Percentiles rank a stretch among this genome's conserved stretches.
phyloP scores from a whole-genome alignment of 495 filamentous ascomycete species.

The Aspergillus leporis region DNA sequence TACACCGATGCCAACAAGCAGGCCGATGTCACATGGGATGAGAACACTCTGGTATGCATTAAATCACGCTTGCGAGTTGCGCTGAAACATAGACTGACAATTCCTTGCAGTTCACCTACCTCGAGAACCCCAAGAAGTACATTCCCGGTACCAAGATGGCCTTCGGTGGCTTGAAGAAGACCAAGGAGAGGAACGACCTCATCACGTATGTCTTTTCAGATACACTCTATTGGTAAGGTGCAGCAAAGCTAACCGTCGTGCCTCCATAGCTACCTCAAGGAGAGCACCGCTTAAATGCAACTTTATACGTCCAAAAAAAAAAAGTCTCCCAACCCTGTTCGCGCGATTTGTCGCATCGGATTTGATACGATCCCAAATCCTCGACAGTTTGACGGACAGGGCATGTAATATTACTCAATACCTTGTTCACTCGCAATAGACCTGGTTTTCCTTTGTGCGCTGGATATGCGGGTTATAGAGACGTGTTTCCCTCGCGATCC shows the following conservation, averaged over 20 bases:
- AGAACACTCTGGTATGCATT: constrained; percentile 76
- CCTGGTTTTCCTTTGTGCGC: constrained; percentile 23
- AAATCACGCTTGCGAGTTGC: neutral
- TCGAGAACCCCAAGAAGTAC: constrained; percentile 94
- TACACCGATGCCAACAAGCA: constrained; percentile 99
- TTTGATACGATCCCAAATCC: constrained; percentile 3
- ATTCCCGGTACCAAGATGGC: constrained; percentile 99
- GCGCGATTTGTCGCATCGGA: constrained; percentile 15
- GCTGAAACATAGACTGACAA: constrained; percentile 5
- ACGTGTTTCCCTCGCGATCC: constrained; percentile 23
- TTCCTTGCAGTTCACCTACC: constrained; percentile 69
- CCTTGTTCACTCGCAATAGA: constrained; percentile 26
- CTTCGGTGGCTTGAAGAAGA: constrained; percentile 99
- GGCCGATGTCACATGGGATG: constrained; percentile 86
- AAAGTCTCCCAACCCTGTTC: constrained; percentile 25
- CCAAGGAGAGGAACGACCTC: constrained; percentile 98
- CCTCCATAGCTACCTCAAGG: constrained; percentile 62
- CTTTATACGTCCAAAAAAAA: constrained; percentile 6
- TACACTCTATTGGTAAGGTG: neutral
- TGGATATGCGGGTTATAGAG: constrained; percentile 29
- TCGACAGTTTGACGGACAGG: constrained; percentile 31
- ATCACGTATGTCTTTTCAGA: constrained; percentile 73
- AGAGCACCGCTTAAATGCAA: constrained; percentile 57
- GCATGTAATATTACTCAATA: constrained; percentile 48
- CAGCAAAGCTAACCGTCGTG: constrained; percentile 11